phyloP scores from a whole-genome alignment of 2,329 filamentous ascomycete species.

The Botrytis medusae region DNA sequence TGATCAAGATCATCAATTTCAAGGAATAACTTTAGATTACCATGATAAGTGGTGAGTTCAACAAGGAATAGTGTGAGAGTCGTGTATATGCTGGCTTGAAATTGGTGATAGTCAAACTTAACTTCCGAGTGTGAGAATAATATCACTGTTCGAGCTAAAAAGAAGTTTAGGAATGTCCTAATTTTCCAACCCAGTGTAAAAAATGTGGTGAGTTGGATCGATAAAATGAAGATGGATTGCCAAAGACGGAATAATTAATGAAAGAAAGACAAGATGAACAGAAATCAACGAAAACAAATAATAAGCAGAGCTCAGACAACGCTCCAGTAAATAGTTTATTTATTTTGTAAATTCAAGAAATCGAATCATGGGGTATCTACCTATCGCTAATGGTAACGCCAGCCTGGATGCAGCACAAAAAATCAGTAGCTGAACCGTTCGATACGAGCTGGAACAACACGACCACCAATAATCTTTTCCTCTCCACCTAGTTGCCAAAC shows the following conservation, averaged over 20 bases:
- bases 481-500: slow-evolving; percentile 5
- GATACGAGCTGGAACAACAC: slow-evolving; percentile 11
- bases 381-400: neutral
- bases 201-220: neutral
- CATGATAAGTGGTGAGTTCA: neutral
- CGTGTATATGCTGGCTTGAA: too few relatives aligned
- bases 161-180: neutral
- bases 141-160: too few relatives aligned
- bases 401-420: neutral
- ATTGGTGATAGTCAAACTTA: too few relatives aligned
- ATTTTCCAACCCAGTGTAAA: neutral
- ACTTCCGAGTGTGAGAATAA: too few relatives aligned
- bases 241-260: too few relatives aligned
- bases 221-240: neutral
- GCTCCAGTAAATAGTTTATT: neutral
- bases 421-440: slow-evolving; percentile 5
- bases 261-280: too few relatives aligned
- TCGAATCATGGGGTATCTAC: slow-evolving; percentile 2
- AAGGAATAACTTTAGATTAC: neutral
- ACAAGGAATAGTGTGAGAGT: neutral
- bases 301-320: neutral
- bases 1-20: neutral
- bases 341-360: neutral
- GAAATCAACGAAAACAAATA: neutral
- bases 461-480: slow-evolving; percentile 8